Evolutionary conservation across 371 early-diverging fungal species (phyloP), one percentile per base, ranked within the genome.

Genomic region (Fennellomyces sp.): DNA sequence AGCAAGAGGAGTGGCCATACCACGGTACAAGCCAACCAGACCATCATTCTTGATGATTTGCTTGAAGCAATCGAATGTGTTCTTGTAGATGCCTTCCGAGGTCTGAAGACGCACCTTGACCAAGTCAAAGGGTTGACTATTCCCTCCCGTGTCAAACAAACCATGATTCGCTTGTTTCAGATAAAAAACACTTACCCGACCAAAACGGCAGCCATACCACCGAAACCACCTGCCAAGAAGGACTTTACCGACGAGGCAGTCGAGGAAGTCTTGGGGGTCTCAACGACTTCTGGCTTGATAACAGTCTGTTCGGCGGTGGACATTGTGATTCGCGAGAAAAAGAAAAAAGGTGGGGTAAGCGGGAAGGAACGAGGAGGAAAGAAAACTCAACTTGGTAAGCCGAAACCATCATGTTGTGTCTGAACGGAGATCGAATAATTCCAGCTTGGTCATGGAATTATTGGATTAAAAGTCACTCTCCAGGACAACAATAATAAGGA

Each of bases 81-180:
- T 95, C 63, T 81, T 91, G 87, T 97, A 96, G 10, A 81, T 48
- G 49, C 87, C 85, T 64, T 89, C 84, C 50, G 88, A 85, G 25
- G 98, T 97, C 71, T 98, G 98, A 66, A 98, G 84, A 56, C 97
- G 89, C 42, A 97, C 95, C 84, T 93, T 93, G 72, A 92, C 88
- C 61, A 93, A 80, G 69, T 94, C 94, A 60, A 94, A 87, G 45
- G 94, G 94, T 76, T 91, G 91, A 31, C 81, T 81, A 60, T 41
- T 41, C 19, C 19, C 17, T 41, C 19, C 6, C n/a, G 23, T 45
- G n/a, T 45, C n/a, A 23, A 45, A 45, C 17, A 26, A n/a, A 2
- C 1, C 7, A 36, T 33, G 25, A 39, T 12, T 35, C 23, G 26
- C 6, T 15, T 26, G n/a, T 45, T 5, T 15, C 17, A 41, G n/a